Evolutionary conservation across 371 early-diverging fungal species (phyloP).

Genomic region (Umbelopsis sp.): DNA sequence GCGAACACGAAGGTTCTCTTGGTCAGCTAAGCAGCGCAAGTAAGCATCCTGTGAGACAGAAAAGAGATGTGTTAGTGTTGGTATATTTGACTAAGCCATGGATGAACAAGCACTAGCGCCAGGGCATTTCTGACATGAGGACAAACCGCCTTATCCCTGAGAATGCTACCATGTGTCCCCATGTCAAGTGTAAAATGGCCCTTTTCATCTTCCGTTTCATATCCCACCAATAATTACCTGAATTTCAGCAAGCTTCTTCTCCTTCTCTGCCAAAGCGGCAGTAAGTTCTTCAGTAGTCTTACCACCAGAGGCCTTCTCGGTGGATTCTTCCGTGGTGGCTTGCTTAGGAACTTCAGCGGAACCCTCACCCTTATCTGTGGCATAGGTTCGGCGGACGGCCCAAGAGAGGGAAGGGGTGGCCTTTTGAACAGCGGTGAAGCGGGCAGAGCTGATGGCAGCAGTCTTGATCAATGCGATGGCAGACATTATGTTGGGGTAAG

Average conservation of each 20-base stretch:
- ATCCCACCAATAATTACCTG: constrained; percentile 59
- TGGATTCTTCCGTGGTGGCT: constrained; percentile 30
- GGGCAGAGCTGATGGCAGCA: constrained; percentile 30
- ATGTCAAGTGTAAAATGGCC: not conserved
- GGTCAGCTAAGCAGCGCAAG: constrained; percentile 92
- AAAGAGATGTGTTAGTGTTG: not conserved
- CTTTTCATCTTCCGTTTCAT: not conserved
- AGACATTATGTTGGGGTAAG: constrained; percentile 20
- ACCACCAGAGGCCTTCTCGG: constrained; percentile 19
- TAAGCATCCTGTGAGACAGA: constrained; percentile 61
- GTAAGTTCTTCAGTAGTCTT: constrained; percentile 25
- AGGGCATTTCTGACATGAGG: not conserved
- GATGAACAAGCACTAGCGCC: no score
- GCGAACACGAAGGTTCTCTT: constrained; percentile 92
- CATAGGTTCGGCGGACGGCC: constrained; percentile 29
- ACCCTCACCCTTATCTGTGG: constrained; percentile 34
- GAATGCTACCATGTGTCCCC: not conserved
- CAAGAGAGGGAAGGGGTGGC: constrained; percentile 19
- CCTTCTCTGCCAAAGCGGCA: constrained; percentile 69
- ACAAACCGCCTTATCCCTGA: not conserved
- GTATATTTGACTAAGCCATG: no score
- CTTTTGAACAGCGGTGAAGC: constrained; percentile 21
- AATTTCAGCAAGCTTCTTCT: constrained; percentile 78
- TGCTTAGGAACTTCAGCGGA: constrained; percentile 27
- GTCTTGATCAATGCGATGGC: constrained; percentile 24